Conservation (phyloP, 2,329 filamentous ascomycete species). For the Penicillium palitans region DNA sequence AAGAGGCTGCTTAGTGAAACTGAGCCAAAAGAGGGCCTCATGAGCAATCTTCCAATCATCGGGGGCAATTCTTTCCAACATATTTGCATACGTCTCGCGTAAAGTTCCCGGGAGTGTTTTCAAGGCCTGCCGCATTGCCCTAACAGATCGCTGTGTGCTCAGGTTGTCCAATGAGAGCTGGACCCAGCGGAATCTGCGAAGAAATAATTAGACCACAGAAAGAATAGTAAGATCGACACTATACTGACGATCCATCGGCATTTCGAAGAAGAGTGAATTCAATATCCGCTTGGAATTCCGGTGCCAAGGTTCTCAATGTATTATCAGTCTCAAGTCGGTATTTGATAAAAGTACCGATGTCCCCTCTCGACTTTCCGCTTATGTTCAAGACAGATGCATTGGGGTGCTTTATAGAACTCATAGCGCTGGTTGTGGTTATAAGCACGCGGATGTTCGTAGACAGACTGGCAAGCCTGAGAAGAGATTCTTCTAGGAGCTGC, state of each 20-base stretch:
- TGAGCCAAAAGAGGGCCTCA: constrained; percentile 22
- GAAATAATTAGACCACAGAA: neutral
- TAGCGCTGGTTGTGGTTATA: constrained; percentile 16
- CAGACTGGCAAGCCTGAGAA: constrained; percentile 13
- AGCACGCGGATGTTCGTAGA: constrained; percentile 19
- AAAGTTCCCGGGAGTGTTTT: constrained; percentile 17
- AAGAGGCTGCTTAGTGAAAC: constrained; percentile 16
- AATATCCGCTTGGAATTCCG: constrained; percentile 18
- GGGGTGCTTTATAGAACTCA: neutral
- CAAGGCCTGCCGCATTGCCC: constrained; percentile 19
- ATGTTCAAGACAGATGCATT: constrained; percentile 9
- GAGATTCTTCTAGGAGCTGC: constrained; percentile 12
- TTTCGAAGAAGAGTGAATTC: constrained; percentile 7
- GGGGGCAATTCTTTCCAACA: constrained; percentile 13
- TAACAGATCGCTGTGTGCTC: constrained; percentile 17
- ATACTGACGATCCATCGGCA: constrained; percentile 24
- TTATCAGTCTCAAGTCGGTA: constrained; percentile 15
- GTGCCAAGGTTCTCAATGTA: constrained; percentile 5
- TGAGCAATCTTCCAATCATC: constrained; percentile 16
- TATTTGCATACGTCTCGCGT: constrained; percentile 21
- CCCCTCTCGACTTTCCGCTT: constrained; percentile 13
- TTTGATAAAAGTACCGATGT: constrained; percentile 18
- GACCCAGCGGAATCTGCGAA: constrained; percentile 23
- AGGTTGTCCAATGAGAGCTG: constrained; percentile 25
- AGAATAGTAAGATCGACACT: neutral